These are phyloP conservation scores for Leptographium wingfieldii DNA, from an alignment of 2,329 filamentous ascomycete species.

Conservation along the genomic window DNA sequence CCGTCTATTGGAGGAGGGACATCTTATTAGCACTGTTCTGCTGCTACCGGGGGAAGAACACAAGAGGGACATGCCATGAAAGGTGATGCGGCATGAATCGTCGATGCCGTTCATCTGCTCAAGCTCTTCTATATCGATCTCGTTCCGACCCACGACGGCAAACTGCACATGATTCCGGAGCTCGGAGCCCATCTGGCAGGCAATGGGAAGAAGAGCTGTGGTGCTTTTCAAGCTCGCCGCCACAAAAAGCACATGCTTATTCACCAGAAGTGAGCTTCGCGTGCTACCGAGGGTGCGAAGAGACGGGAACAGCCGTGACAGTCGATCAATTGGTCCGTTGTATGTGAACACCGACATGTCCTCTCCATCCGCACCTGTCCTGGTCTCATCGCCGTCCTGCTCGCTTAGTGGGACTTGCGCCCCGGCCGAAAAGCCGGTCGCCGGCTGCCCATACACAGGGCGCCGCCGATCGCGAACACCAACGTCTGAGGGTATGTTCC, in stretches of 20 bases:
- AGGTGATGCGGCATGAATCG: constrained; percentile 51
- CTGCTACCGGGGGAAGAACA: background rate
- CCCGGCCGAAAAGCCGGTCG: background rate
- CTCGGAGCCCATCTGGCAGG: constrained; percentile 70
- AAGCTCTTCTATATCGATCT: constrained; percentile 56
- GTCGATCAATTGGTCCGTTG: constrained; percentile 53
- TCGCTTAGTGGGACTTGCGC: background rate
- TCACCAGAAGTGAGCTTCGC: constrained; percentile 35
- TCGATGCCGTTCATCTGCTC: constrained; percentile 69
- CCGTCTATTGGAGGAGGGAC: constrained; percentile 41
- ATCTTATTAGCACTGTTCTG: background rate
- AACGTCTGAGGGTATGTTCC: constrained; percentile 43
- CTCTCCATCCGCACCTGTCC: background rate
- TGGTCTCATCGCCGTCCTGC: background rate
- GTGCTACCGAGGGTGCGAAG: constrained; percentile 47
- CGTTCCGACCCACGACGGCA: constrained; percentile 60
- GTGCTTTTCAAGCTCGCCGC: constrained; percentile 63
- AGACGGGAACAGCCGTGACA: constrained; percentile 49
- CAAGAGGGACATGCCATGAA: constrained; percentile 33
- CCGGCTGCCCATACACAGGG: constrained; percentile 20
- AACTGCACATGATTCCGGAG: constrained; percentile 69
- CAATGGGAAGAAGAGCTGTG: constrained; percentile 61
- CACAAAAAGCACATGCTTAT: constrained; percentile 68
- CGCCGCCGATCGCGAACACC: constrained; percentile 25
- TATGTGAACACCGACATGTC: constrained; percentile 33